Evolutionary conservation across 345 rosid species (phyloP).

Genomic region (Cochlearia excelsa): DNA sequence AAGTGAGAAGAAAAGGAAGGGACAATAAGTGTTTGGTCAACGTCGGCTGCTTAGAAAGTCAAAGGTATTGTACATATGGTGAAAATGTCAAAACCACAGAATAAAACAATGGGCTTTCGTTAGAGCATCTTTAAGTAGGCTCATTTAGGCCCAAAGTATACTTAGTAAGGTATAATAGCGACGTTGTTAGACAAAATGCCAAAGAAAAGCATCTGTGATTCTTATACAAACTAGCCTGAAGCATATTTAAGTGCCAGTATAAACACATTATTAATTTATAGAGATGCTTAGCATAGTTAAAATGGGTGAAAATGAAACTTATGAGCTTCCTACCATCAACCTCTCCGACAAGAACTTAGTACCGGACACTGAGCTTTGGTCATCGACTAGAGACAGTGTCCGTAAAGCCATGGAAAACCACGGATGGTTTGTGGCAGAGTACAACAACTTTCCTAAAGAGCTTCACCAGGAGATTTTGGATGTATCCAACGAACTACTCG

Average conservation of each 20-base stretch:
- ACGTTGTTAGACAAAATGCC: slow-evolving; percentile 7
- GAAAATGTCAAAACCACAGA: slow-evolving; percentile 18
- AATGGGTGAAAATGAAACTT: slow-evolving; percentile 24
- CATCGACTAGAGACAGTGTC: slow-evolving; percentile 37
- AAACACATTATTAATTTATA: background rate
- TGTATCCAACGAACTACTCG: slow-evolving; percentile 38
- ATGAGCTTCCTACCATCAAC: slow-evolving; percentile 37
- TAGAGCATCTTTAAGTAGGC: background rate
- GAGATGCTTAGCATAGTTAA: background rate
- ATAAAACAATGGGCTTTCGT: slow-evolving; percentile 6
- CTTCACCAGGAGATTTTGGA: slow-evolving; percentile 35
- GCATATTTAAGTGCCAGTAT: slow-evolving; percentile 26
- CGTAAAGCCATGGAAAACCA: slow-evolving; percentile 48
- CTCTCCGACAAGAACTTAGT: slow-evolving; percentile 39
- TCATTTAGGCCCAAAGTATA: slow-evolving; percentile 5
- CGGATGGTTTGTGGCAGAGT: slow-evolving; percentile 52
- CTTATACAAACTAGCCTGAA: background rate
- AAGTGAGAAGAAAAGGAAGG: background rate
- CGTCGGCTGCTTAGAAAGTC: slow-evolving; percentile 31
- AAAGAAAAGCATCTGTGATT: slow-evolving; percentile 22
- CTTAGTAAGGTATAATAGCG: background rate
- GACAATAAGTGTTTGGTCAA: slow-evolving; percentile 20
- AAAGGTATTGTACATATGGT: slow-evolving; percentile 1
- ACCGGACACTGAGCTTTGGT: slow-evolving; percentile 46
- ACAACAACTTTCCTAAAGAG: slow-evolving; percentile 31